Evolutionary conservation across 1,284 basidiomycete species (phyloP), one percentile per base, ranked within the genome.

Genomic region (Irpex sp.): DNA sequence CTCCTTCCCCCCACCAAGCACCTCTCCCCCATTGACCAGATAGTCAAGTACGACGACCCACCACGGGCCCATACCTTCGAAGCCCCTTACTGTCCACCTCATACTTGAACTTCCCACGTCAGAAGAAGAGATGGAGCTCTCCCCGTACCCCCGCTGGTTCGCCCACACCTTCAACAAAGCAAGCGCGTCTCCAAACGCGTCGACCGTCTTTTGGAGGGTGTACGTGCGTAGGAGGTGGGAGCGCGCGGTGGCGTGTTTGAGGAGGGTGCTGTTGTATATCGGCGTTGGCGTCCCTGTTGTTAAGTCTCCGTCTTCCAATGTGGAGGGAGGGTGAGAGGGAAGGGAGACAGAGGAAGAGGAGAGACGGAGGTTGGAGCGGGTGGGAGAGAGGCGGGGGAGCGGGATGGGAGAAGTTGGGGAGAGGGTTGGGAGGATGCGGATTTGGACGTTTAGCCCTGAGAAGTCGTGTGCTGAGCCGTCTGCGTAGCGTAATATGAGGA

Each of bases 111-210:
- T 52, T 52, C 51, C 21, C 17, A 52, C 51, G 17, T 52, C 19
- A 13, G 8, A 13, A 17, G 11, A 13, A 17, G 13, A 15, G 17
- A 17, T 17, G 2, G 76, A 69, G 4, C 86, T 84, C 58, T 79
- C 79, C 1, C 85, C 82, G 67, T 93, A 93, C 0, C 94, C 94
- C 19, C 96, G 84, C 72, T 96, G 92, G 61, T 90, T 89, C 1
- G 93, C 92, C 97, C 96, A 98, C 17, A 97, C 85, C 19, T 94
- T 85, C 61, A 98, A 85, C 8, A 98, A 79, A 1, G 90, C 81
- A 17, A 94, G 77, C 5, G 93, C 94, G 64, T 96, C 92, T 1
- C 78, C 75, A 71, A 93, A 94, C 0, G 87, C 84, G 0, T 89
- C 82, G 4, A 85, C 81, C 11, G 81, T 76, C 65, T 89, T 81